A percentile compares a stretch with the other conserved stretches of the same genome.
phyloP scores from a whole-genome alignment of 2,329 filamentous ascomycete species.

The Venturia asperata region DNA sequence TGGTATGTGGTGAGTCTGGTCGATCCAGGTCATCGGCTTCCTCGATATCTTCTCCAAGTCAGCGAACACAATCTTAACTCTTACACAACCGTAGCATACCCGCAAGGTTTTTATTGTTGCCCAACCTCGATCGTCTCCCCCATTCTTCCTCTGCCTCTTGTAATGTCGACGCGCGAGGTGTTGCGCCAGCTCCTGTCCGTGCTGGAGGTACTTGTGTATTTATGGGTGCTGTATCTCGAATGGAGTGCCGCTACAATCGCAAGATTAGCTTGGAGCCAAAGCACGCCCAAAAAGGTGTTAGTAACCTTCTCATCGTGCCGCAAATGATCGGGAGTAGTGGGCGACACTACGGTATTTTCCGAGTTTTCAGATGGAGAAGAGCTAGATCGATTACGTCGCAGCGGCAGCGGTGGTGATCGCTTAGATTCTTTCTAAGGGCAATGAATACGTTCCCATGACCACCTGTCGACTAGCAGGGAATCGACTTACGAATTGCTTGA shows the following conservation, averaged over 20 bases:
- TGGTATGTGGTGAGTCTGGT: constrained; percentile 19
- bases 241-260: constrained; percentile 11
- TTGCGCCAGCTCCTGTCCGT: constrained; percentile 46
- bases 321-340: constrained; percentile 30
- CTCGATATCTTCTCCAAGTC: constrained; percentile 36
- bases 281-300: constrained; percentile 7
- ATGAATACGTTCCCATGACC: constrained; percentile 26
- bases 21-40: constrained; percentile 36
- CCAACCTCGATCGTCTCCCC: constrained; percentile 51
- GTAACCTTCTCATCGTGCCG: constrained; percentile 24
- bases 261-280: constrained; percentile 8
- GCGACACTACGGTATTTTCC: constrained; percentile 32
- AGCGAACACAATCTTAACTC: neutral
- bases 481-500: constrained; percentile 65
- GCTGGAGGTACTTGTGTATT: constrained; percentile 60
- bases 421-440: constrained; percentile 20
- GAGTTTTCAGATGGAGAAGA: constrained; percentile 28
- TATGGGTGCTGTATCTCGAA: constrained; percentile 42
- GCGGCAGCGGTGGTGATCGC: constrained; percentile 14
- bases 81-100: constrained; percentile 45
- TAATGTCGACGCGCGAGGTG: constrained; percentile 75
- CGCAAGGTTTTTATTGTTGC: constrained; percentile 60
- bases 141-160: constrained; percentile 60
- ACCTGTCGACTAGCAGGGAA: constrained; percentile 22
- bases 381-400: constrained; percentile 11